Conservation (phyloP, 2,329 filamentous ascomycete species). For the Venturia aucupariae region DNA sequence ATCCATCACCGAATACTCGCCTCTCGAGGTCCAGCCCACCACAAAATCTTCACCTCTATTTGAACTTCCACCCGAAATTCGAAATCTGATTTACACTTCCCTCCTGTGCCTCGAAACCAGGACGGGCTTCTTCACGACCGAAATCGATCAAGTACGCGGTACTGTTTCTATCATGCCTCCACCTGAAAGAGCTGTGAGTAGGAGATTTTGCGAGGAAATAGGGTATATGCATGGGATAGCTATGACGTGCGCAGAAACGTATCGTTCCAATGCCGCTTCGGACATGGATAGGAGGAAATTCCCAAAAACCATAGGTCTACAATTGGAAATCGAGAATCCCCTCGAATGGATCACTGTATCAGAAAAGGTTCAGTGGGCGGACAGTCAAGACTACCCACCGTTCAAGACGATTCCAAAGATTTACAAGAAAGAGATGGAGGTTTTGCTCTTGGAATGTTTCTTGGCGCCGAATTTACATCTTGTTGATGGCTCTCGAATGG, state of each 20-base stretch:
- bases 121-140: background rate
- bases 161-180: background rate
- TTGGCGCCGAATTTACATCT: background rate
- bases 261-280: too few relatives aligned
- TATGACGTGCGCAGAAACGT: too few relatives aligned
- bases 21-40: background rate
- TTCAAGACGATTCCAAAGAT: background rate
- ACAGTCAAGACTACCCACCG: background rate
- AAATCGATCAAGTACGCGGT: background rate
- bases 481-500: background rate
- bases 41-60: background rate
- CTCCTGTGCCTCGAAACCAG: background rate
- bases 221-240: background rate
- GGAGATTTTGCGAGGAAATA: background rate
- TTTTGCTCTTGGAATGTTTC: background rate
- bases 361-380: background rate
- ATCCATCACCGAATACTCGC: background rate
- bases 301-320: background rate
- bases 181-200: background rate
- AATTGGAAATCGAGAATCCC: background rate
- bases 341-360: background rate
- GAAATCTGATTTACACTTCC: background rate
- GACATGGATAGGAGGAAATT: background rate
- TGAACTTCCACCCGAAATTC: background rate
- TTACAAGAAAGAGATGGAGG: background rate